Evolutionary conservation across 345 rosid species (phyloP).

Genomic region (Acer saccharum): DNA sequence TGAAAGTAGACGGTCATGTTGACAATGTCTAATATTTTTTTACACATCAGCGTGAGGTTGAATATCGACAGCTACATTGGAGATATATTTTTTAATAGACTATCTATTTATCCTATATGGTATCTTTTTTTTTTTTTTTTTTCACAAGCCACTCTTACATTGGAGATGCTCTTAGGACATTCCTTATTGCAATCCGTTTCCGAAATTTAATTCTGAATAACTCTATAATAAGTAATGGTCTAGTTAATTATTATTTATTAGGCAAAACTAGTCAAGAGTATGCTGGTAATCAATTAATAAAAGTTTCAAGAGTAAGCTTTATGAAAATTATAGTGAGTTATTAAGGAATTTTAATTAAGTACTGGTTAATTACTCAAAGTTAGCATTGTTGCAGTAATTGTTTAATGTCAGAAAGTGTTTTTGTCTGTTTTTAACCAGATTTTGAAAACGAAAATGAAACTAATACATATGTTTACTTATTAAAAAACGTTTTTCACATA

Average conservation of each 20-base stretch:
- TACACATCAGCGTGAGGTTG: no score
- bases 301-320: neutral
- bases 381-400: neutral
- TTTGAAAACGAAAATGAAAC: neutral
- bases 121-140: no score
- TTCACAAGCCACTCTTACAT: no score
- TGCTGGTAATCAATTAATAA: no score
- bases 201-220: no score
- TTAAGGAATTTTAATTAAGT: neutral
- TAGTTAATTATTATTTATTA: neutral
- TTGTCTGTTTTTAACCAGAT: neutral
- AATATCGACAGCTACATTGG: no score
- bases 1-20: no score
- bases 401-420: neutral
- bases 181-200: no score
- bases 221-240: neutral
- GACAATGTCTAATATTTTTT: no score
- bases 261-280: neutral
- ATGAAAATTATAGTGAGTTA: neutral
- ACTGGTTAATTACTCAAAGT: neutral
- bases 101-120: no score
- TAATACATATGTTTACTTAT: neutral
- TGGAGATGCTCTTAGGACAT: neutral
- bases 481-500: no score
- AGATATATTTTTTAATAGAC: no score